These are phyloP conservation scores for Capsella bursapastoris DNA, from an alignment of 345 rosid genomes.

Conservation along the genomic window DNA sequence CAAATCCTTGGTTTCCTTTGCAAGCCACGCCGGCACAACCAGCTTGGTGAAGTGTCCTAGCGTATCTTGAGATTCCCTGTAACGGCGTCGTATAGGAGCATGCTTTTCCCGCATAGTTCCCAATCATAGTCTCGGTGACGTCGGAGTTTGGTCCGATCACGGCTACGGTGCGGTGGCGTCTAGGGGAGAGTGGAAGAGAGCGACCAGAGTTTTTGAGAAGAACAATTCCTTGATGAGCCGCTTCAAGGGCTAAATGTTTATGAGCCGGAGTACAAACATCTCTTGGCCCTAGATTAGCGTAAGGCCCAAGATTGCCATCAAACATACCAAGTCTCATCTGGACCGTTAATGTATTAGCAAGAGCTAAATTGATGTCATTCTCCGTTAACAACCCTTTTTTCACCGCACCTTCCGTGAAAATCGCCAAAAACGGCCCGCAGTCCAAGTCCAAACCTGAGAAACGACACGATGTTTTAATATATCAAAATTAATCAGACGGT, in stretches of 20 bases:
- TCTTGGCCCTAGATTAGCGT: constrained; percentile 72
- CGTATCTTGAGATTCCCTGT: constrained; percentile 69
- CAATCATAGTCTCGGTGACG: constrained; percentile 90
- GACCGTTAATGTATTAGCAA: constrained; percentile 78
- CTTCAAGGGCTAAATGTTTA: constrained; percentile 73
- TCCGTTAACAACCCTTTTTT: constrained; percentile 51
- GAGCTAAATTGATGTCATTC: constrained; percentile 67
- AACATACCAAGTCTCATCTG: constrained; percentile 97
- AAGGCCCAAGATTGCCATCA: constrained; percentile 79
- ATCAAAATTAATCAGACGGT: not conserved
- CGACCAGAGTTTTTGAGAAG: constrained; percentile 60
- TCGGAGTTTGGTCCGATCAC: constrained; percentile 97
- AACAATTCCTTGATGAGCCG: constrained; percentile 89
- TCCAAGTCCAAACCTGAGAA: constrained; percentile 77
- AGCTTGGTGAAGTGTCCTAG: constrained; percentile 58
- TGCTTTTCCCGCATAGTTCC: constrained; percentile 91
- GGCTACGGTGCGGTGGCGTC: constrained; percentile 63
- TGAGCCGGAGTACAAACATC: constrained; percentile 84
- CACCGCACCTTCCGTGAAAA: constrained; percentile 71
- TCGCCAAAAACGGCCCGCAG: constrained; percentile 86
- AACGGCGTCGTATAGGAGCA: constrained; percentile 77
- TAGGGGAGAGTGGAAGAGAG: constrained; percentile 64
- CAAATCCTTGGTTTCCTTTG: constrained; percentile 47
- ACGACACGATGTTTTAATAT: not conserved
- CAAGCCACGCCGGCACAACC: constrained; percentile 76